phyloP scores from a whole-genome alignment of 2,329 filamentous ascomycete genomes.

The Phaeosphaeriaceae sp. region DNA sequence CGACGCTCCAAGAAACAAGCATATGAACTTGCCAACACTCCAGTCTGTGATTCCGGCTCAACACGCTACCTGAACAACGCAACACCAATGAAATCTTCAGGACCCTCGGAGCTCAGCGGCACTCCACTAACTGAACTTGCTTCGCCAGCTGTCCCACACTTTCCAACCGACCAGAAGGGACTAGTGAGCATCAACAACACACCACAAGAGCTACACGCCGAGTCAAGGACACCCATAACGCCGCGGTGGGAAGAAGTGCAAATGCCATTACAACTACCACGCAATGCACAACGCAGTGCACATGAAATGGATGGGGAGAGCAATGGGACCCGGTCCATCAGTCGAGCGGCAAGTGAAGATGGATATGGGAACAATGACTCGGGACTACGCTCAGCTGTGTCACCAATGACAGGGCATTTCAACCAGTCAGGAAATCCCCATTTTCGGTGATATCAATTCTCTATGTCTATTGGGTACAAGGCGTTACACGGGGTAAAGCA shows the following conservation, averaged over 20 bases:
- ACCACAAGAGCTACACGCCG: constrained; percentile 33
- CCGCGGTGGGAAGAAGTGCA: constrained; percentile 34
- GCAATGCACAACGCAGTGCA: constrained; percentile 15
- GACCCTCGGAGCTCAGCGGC: constrained; percentile 32
- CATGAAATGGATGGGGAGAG: constrained; percentile 30
- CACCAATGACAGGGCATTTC: constrained; percentile 25
- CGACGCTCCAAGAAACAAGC: constrained; percentile 20
- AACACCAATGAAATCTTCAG: constrained; percentile 17
- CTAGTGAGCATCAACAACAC: constrained; percentile 27
- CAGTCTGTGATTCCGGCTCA: constrained; percentile 26
- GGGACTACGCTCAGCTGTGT: constrained; percentile 16
- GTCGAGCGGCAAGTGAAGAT: constrained; percentile 32
- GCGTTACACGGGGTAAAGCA: background rate
- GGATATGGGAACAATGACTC: constrained; percentile 14
- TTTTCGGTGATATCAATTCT: background rate
- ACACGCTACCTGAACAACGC: constrained; percentile 2
- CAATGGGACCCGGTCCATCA: constrained; percentile 23
- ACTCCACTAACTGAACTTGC: constrained; percentile 33
- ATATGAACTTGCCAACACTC: constrained; percentile 30
- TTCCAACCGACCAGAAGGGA: constrained; percentile 26
- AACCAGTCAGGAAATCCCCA: background rate
- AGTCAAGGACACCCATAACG: constrained; percentile 22
- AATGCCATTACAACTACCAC: constrained; percentile 9
- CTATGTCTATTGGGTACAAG: background rate
- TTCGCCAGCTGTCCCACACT: constrained; percentile 15